Conservation (phyloP, 345 rosid genomes). For the Passiflora organensis region DNA sequence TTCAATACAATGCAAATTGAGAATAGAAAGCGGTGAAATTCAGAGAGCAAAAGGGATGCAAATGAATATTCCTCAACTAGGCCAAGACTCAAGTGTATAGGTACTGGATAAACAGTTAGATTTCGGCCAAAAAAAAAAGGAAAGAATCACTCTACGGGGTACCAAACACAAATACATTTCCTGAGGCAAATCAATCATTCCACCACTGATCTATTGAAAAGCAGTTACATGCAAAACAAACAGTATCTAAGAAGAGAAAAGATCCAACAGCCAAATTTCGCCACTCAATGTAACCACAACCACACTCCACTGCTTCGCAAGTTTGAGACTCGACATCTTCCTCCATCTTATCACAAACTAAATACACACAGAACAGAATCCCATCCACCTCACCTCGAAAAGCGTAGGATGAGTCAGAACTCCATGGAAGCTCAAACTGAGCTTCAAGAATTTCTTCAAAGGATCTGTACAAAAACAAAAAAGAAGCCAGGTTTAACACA, state of each 20-base stretch:
- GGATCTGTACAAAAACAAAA: slow-evolving; percentile 24
- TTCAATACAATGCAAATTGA: no score
- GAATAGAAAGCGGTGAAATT: no score
- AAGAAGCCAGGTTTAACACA: slow-evolving; percentile 1
- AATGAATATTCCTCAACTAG: background rate
- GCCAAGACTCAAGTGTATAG: background rate
- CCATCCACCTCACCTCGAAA: slow-evolving; percentile 26
- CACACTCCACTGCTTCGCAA: background rate
- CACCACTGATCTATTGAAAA: background rate
- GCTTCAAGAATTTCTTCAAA: background rate
- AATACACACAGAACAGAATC: slow-evolving; percentile 7
- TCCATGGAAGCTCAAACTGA: slow-evolving; percentile 25
- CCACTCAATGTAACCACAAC: background rate
- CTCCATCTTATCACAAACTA: slow-evolving; percentile 9
- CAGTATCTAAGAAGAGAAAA: background rate
- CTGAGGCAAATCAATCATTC: no score
- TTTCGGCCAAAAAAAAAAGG: background rate
- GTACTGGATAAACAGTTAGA: background rate
- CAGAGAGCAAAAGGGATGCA: no score
- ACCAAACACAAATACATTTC: background rate
- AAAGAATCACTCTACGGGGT: background rate
- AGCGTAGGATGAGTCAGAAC: slow-evolving; percentile 31
- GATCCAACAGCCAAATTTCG: background rate
- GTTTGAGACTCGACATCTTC: background rate
- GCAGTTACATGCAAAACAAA: background rate